phyloP scores from a whole-genome alignment of 768 basidiomycete species.

The Termitomyces sp. region DNA sequence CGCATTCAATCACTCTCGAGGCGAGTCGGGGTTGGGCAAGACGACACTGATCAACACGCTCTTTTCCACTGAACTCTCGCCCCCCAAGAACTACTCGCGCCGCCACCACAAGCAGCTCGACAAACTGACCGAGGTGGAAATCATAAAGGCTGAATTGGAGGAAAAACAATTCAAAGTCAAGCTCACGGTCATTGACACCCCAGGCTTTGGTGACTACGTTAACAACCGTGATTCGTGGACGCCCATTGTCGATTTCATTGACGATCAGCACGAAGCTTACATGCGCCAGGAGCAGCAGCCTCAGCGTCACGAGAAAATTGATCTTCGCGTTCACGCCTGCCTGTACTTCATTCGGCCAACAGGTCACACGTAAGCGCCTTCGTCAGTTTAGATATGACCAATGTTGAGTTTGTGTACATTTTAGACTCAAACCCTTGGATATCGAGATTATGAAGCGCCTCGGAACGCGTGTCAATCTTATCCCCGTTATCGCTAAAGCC shows the following conservation, averaged over 20 bases:
- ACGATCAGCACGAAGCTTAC: slow-evolving; percentile 92
- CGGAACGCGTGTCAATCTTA: slow-evolving; percentile 95
- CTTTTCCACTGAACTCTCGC: slow-evolving; percentile 94
- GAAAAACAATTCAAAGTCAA: slow-evolving; percentile 99
- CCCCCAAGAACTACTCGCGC: slow-evolving; percentile 82
- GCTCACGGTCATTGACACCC: slow-evolving; percentile 97
- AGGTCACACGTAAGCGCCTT: slow-evolving; percentile 80
- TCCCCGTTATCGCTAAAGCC: slow-evolving; percentile 96
- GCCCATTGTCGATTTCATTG: slow-evolving; percentile 97
- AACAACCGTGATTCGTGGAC: slow-evolving; percentile 99
- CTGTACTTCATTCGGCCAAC: slow-evolving; percentile 95
- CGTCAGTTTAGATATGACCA: not conserved
- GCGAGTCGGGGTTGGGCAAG: slow-evolving; percentile 96
- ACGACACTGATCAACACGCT: slow-evolving; percentile 98
- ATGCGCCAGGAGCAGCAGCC: slow-evolving; percentile 99
- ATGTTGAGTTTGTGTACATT: not conserved
- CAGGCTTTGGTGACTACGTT: slow-evolving; percentile 99
- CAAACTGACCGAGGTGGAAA: slow-evolving; percentile 97
- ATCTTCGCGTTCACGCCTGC: slow-evolving; percentile 94
- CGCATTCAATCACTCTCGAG: slow-evolving; percentile 30
- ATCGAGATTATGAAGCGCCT: slow-evolving; percentile 99
- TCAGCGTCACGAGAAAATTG: slow-evolving; percentile 89
- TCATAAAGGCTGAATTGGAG: slow-evolving; percentile 99
- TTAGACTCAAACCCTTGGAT: slow-evolving; percentile 90
- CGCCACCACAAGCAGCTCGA: slow-evolving; percentile 96